Percentiles rank a stretch among this genome's conserved stretches.
Evolutionary conservation across 2,329 filamentous ascomycete genomes (phyloP).

Genomic region (Ophiocordyceps camponoti-leonardi): DNA sequence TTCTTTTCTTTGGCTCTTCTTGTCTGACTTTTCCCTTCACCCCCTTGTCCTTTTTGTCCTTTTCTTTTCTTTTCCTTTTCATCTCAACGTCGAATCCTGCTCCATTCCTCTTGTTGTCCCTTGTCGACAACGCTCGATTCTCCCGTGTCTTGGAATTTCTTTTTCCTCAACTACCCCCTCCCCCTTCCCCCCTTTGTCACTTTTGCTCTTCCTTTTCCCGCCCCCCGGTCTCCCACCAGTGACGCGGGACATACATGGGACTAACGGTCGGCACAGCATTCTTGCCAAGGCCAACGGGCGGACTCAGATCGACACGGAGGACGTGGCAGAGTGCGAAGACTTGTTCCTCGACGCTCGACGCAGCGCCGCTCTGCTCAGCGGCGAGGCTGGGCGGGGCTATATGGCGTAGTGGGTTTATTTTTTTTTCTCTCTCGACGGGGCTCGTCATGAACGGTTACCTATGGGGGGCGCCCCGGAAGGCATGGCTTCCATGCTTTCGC

Average conservation of each 20-base stretch:
- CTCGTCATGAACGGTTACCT: not conserved
- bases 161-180: too few species aligned
- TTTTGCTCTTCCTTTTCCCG: not conserved
- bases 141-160: not conserved
- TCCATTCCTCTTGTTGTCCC: not conserved
- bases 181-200: not conserved
- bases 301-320: constrained; percentile 57
- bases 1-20: too few species aligned
- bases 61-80: not conserved
- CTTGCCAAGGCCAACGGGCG: constrained; percentile 72
- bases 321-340: constrained; percentile 68
- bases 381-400: constrained; percentile 47
- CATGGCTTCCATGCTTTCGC: not conserved
- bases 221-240: too few species aligned
- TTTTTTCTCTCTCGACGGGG: too few species aligned
- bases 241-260: not conserved
- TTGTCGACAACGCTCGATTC: not conserved
- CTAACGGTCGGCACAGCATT: constrained; percentile 36
- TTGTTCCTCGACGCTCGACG: constrained; percentile 69
- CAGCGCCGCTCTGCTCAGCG: constrained; percentile 51
- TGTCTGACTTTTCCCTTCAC: too few species aligned
- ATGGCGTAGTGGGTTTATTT: constrained; percentile 38
- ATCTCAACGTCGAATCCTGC: not conserved
- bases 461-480: constrained; percentile 1
- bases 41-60: too few species aligned